Base-by-base conservation (phyloP, 2,329 filamentous ascomycete genomes). In the Davidsoniella australis region DNA sequence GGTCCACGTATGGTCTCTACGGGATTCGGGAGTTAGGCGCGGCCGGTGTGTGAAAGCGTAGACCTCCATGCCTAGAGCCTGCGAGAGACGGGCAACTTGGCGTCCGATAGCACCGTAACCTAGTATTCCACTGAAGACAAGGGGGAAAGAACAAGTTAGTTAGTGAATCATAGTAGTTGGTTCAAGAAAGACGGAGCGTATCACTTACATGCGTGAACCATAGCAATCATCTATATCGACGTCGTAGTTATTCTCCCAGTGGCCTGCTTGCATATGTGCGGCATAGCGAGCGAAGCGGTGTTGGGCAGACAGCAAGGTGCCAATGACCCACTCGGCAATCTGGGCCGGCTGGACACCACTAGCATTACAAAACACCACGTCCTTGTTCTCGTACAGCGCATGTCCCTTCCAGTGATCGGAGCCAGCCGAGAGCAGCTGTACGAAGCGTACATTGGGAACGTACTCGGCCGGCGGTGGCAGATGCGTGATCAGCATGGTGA, bases 21-120 rank as follows among this genome's bases (percentile, higher is more conserved):
- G 73, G 1, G 77, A 80, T 49, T 78, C 78, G 0, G 77, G 72
- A 0, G 82, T 85, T 7, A 67, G 61, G n/a, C 80, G 78, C 1
- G 80, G 73, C 23, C 75, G 75, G 0, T 82, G 77, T 0, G 83
- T 89, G 65, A 82, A 87, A 1, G 83, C 84, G 58, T 86, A 69
- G 0, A 89, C 74, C 24, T 76, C 69, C 72, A 85, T 80, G 16
- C 83, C 84, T 57, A 85, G 62, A 2, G 80, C 78, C 12, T 68
- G 68, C 9, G 73, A 73, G 2, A 85, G 69, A 7, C 70, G 68
- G 2, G 71, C 73, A 4, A 64, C 65, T 51, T 76, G 72, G 0
- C 72, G 65, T 7, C 72, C 72, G 48, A 76, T 75, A 48, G 63
- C 65, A 12, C 72, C 72, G 53, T 76, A 76, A 6, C 72, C 72